Evolutionary conservation across 2,329 filamentous ascomycete genomes (phyloP).

Genomic region (Aspergillus sp.): DNA sequence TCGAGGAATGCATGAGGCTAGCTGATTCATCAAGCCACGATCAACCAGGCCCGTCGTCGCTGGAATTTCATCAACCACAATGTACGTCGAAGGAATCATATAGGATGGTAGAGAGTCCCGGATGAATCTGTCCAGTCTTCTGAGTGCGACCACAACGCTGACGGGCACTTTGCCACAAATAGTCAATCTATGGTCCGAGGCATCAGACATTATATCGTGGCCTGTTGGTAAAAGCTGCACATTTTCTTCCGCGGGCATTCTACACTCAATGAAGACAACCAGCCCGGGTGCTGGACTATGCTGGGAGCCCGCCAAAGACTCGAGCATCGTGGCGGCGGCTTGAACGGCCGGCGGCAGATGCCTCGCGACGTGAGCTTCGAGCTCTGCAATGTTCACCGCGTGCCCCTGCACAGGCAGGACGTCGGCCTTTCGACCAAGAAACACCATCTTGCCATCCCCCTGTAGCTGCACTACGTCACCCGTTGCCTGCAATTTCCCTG

Average conservation of each 20-base stretch:
- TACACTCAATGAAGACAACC: conserved; percentile 36
- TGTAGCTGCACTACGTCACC: conserved; percentile 32
- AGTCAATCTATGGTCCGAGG: conserved; percentile 8
- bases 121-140: conserved; percentile 45
- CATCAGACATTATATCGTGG: conserved; percentile 22
- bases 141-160: conserved; percentile 35
- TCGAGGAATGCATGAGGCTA: conserved; percentile 30
- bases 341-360: conserved; percentile 33
- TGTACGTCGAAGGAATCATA: conserved; percentile 45
- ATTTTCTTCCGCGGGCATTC: conserved; percentile 21
- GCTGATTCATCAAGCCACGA: conserved; percentile 29
- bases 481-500: conserved; percentile 29
- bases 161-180: conserved; percentile 27
- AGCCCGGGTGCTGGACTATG: conserved; percentile 23
- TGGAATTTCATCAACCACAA: conserved; percentile 43
- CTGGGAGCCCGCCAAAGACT: conserved; percentile 7
- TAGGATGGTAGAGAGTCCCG: conserved; percentile 46
- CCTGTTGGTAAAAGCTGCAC: conserved; percentile 27
- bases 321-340: conserved; percentile 29
- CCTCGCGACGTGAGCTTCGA: conserved; percentile 39
- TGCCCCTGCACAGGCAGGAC: conserved; percentile 37
- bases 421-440: conserved; percentile 36
- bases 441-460: conserved; percentile 29
- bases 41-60: conserved; percentile 26
- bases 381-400: conserved; percentile 39